Evolutionary conservation across 192 early-diverging fungal species (phyloP).

Genomic region (Jimgerdemannia flammicorona): DNA sequence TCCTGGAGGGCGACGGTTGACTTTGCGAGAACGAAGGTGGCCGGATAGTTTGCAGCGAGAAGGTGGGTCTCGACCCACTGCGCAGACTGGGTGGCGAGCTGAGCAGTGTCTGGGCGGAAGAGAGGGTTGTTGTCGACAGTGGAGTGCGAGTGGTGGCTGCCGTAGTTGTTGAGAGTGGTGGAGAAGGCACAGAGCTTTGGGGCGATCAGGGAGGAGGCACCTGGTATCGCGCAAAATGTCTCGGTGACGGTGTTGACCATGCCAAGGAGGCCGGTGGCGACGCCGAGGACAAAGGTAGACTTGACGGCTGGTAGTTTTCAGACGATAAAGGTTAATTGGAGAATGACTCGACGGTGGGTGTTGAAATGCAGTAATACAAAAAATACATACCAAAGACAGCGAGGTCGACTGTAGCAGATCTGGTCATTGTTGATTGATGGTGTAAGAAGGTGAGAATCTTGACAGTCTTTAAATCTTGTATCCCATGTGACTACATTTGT

Average conservation of each 20-base stretch:
- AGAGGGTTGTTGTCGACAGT: background rate
- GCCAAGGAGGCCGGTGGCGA: background rate
- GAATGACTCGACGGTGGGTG: too few relatives aligned
- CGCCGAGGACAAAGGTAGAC: background rate
- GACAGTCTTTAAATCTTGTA: too few relatives aligned
- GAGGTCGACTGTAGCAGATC: too few relatives aligned
- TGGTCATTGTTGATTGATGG: too few relatives aligned
- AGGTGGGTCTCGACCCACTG: background rate
- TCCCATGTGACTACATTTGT: too few relatives aligned
- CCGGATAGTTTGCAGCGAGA: background rate
- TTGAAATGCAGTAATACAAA: too few relatives aligned
- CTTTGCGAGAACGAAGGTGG: background rate
- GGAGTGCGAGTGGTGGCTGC: background rate
- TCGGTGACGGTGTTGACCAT: background rate
- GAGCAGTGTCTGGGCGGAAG: background rate
- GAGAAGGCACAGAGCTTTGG: background rate
- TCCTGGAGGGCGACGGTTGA: background rate
- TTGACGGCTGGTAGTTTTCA: background rate
- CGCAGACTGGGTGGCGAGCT: background rate
- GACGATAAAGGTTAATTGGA: too few relatives aligned
- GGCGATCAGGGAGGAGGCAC: background rate
- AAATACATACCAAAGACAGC: too few relatives aligned
- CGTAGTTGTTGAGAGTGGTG: background rate
- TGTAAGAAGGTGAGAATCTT: too few relatives aligned
- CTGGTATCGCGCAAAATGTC: background rate